Percentiles rank a stretch among this genome's conserved stretches.
Evolutionary conservation across 805 yeast genomes (phyloP).

Genomic region (Candida corydali): DNA sequence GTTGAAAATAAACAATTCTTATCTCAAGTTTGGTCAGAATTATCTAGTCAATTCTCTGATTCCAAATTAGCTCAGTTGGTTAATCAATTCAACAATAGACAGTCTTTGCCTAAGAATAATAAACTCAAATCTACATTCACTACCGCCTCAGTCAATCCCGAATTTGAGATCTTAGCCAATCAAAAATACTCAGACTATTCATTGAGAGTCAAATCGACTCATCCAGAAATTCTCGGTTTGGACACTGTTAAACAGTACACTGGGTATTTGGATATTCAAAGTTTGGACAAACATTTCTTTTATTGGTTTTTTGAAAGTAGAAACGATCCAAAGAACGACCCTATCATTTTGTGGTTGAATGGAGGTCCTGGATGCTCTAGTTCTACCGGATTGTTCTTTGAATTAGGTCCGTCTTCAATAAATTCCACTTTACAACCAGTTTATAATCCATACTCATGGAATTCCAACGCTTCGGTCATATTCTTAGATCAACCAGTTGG

Average conservation of each 20-base stretch:
- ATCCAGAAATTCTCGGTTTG: conserved; percentile 33
- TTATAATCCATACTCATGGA: conserved; percentile 86
- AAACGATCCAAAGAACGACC: conserved; percentile 81
- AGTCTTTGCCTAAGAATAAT: conserved; percentile 3
- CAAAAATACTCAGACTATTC: conserved; percentile 22
- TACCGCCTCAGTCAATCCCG: not conserved
- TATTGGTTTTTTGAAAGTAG: conserved; percentile 94
- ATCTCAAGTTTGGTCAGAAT: conserved; percentile 7
- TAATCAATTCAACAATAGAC: conserved; percentile 5
- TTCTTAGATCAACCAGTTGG: conserved; percentile 93
- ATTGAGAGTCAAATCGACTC: conserved; percentile 27
- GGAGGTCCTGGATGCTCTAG: conserved; percentile 98
- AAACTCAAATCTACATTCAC: not conserved
- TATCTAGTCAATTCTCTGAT: conserved; percentile 5
- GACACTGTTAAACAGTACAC: conserved; percentile 36
- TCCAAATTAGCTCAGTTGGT: conserved; percentile 3
- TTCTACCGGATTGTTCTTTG: conserved; percentile 83
- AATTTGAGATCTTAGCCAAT: conserved; percentile 17
- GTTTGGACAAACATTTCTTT: conserved; percentile 68
- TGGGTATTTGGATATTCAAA: conserved; percentile 35
- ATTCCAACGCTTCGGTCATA: conserved; percentile 81
- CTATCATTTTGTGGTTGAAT: conserved; percentile 85
- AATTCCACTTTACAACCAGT: conserved; percentile 64
- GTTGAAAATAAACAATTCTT: conserved; percentile 3
- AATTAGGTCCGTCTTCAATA: conserved; percentile 83